Percentiles rank a stretch among this genome's conserved stretches.
Evolutionary conservation across 257 asterid genomes (phyloP).

Genomic region (Przewalskia tangutica): DNA sequence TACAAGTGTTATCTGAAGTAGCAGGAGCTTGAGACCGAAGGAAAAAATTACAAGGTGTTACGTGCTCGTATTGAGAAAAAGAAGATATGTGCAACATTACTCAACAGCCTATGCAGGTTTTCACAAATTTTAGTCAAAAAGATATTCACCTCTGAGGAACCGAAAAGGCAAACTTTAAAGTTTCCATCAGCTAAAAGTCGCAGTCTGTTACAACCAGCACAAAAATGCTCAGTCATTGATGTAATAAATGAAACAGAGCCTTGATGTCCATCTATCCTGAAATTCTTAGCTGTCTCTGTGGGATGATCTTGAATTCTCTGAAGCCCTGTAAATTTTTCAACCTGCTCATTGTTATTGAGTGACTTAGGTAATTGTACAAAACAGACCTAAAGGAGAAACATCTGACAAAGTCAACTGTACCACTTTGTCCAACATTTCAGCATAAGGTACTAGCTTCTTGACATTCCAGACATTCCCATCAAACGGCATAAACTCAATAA

Average conservation of each 20-base stretch:
- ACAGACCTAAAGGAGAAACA: conserved; percentile 3
- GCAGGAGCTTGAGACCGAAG: neutral
- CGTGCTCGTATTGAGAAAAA: neutral
- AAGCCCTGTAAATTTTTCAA: conserved; percentile 54
- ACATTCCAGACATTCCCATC: conserved; percentile 99
- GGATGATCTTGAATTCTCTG: conserved; percentile 73
- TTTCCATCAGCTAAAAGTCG: conserved; percentile 94
- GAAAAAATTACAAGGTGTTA: neutral
- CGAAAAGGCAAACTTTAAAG: conserved; percentile 97
- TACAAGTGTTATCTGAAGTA: neutral
- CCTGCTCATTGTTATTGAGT: conserved; percentile 48
- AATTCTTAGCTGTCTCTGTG: conserved; percentile 93
- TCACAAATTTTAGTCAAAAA: neutral
- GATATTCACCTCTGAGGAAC: conserved; percentile 79
- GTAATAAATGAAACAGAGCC: conserved; percentile 94
- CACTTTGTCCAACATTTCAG: conserved; percentile 91
- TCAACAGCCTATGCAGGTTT: neutral
- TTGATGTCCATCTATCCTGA: conserved; percentile 67
- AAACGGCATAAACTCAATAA: conserved; percentile 96
- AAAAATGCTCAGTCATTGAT: conserved; percentile 95
- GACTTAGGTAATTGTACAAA: conserved; percentile 20
- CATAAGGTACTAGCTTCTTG: conserved; percentile 88
- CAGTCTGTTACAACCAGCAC: conserved; percentile 94
- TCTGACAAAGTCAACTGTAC: conserved; percentile 51
- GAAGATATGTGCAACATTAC: neutral